Evolutionary conservation across 1,284 basidiomycete species (phyloP).

Genomic region (Thelephora terrestris): DNA sequence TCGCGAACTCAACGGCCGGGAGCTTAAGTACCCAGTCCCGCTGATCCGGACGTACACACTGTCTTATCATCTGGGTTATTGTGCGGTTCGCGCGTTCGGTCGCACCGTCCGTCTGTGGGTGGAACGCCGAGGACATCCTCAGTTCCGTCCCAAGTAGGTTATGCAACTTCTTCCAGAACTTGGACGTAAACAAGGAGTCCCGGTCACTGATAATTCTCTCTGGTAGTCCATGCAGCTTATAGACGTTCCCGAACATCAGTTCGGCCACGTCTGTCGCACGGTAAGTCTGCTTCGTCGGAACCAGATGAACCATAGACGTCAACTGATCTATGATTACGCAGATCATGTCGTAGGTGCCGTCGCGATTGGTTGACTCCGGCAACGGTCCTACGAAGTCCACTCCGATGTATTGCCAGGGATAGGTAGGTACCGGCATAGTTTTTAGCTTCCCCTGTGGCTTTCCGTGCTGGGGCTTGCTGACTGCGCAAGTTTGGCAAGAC

Average conservation of each 20-base stretch:
- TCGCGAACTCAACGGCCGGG: too few species aligned
- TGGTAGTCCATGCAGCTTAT: slow-evolving; percentile 31
- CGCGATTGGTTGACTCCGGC: too few species aligned
- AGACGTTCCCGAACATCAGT: slow-evolving; percentile 26
- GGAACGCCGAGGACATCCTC: slow-evolving; percentile 31
- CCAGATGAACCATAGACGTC: slow-evolving; percentile 23
- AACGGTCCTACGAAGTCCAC: slow-evolving; percentile 29
- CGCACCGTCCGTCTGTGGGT: too few species aligned
- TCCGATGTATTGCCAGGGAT: slow-evolving; percentile 21
- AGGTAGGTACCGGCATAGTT: slow-evolving; percentile 11
- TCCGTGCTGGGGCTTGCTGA: slow-evolving; percentile 14
- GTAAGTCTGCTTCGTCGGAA: slow-evolving; percentile 20
- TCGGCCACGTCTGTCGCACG: slow-evolving; percentile 28
- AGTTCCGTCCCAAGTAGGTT: slow-evolving; percentile 26
- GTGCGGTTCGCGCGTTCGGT: slow-evolving; percentile 31
- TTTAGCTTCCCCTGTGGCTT: slow-evolving; percentile 16
- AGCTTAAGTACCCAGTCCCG: slow-evolving; percentile 28
- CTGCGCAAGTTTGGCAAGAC: slow-evolving; percentile 16
- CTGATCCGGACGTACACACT: slow-evolving; percentile 23
- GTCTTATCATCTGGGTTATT: slow-evolving; percentile 28
- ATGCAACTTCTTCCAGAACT: slow-evolving; percentile 32
- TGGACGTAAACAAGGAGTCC: slow-evolving; percentile 31
- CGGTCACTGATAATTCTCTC: slow-evolving; percentile 30
- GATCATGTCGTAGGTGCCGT: slow-evolving; percentile 4
- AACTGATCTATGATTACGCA: slow-evolving; percentile 26